phyloP scores from a whole-genome alignment of 495 filamentous ascomycete genomes.

The Tetracladium setigerum region DNA sequence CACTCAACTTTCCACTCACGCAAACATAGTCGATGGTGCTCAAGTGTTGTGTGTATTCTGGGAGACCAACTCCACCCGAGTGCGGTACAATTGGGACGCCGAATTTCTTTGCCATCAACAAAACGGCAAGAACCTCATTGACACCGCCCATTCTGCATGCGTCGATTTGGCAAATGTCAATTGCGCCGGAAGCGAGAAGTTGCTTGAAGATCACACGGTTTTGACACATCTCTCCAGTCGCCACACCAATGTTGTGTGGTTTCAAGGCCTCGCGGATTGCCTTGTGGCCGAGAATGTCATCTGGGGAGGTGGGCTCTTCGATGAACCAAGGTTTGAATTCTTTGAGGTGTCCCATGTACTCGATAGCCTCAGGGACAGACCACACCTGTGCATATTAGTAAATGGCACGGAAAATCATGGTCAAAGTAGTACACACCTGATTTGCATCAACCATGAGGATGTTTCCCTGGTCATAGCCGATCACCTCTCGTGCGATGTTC shows the following conservation, averaged over 20 bases:
- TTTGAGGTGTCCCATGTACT: conserved; percentile 74
- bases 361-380: conserved; percentile 86
- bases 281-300: conserved; percentile 85
- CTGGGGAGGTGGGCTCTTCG: conserved; percentile 91
- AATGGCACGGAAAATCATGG: background rate
- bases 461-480: conserved; percentile 82
- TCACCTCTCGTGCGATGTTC: conserved; percentile 67
- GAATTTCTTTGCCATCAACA: conserved; percentile 84
- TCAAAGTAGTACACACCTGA: conserved; percentile 43
- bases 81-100: conserved; percentile 81
- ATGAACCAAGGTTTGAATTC: conserved; percentile 95
- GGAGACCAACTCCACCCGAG: conserved; percentile 81
- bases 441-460: conserved; percentile 94
- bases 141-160: conserved; percentile 88
- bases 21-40: conserved; percentile 92
- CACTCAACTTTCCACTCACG: conserved; percentile 69
- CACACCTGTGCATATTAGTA: conserved; percentile 46
- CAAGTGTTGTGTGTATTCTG: conserved; percentile 91
- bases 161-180: conserved; percentile 87
- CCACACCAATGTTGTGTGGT: conserved; percentile 72
- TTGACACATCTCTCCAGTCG: conserved; percentile 95
- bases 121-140: conserved; percentile 87
- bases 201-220: conserved; percentile 95
- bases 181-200: conserved; percentile 65
- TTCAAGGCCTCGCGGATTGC: conserved; percentile 72